Base-by-base conservation (phyloP, 495 filamentous ascomycete species). In the Penicillium angulare region DNA sequence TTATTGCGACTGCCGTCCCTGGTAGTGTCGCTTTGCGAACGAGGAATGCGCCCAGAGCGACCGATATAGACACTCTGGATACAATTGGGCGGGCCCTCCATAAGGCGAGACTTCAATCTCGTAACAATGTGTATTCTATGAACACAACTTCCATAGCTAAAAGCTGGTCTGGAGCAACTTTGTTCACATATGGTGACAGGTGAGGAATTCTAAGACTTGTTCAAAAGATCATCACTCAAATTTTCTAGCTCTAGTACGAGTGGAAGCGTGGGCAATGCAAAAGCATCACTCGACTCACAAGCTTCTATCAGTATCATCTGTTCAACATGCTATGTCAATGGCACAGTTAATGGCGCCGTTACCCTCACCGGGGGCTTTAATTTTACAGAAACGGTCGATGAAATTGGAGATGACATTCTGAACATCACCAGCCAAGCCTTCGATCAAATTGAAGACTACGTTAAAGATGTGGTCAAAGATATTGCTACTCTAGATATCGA, bases 261-360 rank as follows among this genome's bases (percentile, higher is more conserved):
- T n/a, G n/a, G n/a, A n/a, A n/a, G n/a, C n/a, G n/a, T n/a, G n/a
- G n/a, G n/a, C n/a, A n/a, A n/a, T n/a, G n/a, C n/a, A n/a, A n/a
- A n/a, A n/a, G n/a, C n/a, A n/a, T n/a, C n/a, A n/a, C n/a, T n/a
- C n/a, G n/a, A n/a, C n/a, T n/a, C n/a, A n/a, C n/a, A n/a, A n/a
- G n/a, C n/a, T n/a, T n/a, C n/a, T n/a, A 51, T 51, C 8, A 41
- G 16, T 10, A 73, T 81, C 36, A 66, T 59, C 9, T 80, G 78
- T 59, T 68, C 66, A 16, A 75, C 64, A 31, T 81, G 78, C 52
- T 82, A 81, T 50, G 57, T 79, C 51, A 77, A 75, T 34, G 78
- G 78, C 41, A 51, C 52, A 8, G 74, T 70, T 9, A 76, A 59
- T 4, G 69, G 72, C 9, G 50, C 65, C 12, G 57, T 81, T 31